Conservation (phyloP, 306 rosid genomes). For the Prunus davidiana region DNA sequence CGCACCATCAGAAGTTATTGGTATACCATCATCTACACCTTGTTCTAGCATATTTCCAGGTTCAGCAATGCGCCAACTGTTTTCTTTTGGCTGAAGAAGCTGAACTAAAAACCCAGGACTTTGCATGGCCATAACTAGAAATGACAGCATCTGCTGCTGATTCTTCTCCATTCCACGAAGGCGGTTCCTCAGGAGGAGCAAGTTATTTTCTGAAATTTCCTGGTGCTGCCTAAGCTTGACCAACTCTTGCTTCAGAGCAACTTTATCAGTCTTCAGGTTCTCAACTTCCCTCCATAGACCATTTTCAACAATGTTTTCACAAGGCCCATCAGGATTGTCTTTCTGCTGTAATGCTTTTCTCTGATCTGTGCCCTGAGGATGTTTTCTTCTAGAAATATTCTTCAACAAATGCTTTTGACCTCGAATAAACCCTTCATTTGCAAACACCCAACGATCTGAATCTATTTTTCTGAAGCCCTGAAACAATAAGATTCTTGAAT, state of each 20-base stretch:
- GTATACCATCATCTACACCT: slow-evolving; percentile 30
- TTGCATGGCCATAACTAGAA: slow-evolving; percentile 94
- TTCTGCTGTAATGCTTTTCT: slow-evolving; percentile 36
- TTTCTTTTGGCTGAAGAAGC: slow-evolving; percentile 77
- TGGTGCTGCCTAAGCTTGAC: slow-evolving; percentile 79
- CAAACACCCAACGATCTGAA: slow-evolving; percentile 84
- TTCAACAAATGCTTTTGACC: slow-evolving; percentile 73
- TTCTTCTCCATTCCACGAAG: slow-evolving; percentile 87
- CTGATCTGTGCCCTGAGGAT: slow-evolving; percentile 54
- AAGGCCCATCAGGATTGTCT: slow-evolving; percentile 36
- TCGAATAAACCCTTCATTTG: slow-evolving; percentile 68
- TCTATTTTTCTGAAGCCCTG: slow-evolving; percentile 96
- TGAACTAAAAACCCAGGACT: slow-evolving; percentile 77
- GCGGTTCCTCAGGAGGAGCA: slow-evolving; percentile 60
- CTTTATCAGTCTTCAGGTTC: slow-evolving; percentile 72
- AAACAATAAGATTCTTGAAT: slow-evolving; percentile 20
- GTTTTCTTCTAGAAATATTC: slow-evolving; percentile 72
- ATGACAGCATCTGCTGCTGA: slow-evolving; percentile 95
- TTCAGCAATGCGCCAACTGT: slow-evolving; percentile 70
- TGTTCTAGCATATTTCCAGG: slow-evolving; percentile 46
- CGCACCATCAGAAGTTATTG: slow-evolving; percentile 50
- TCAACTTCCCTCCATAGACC: slow-evolving; percentile 76
- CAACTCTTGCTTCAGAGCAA: slow-evolving; percentile 69
- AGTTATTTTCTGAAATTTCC: slow-evolving; percentile 59
- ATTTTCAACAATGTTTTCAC: slow-evolving; percentile 25